Evolutionary conservation across 2,329 filamentous ascomycete genomes (phyloP), one percentile per base, ranked within the genome.

Genomic region (Aplosporella prunicola): DNA sequence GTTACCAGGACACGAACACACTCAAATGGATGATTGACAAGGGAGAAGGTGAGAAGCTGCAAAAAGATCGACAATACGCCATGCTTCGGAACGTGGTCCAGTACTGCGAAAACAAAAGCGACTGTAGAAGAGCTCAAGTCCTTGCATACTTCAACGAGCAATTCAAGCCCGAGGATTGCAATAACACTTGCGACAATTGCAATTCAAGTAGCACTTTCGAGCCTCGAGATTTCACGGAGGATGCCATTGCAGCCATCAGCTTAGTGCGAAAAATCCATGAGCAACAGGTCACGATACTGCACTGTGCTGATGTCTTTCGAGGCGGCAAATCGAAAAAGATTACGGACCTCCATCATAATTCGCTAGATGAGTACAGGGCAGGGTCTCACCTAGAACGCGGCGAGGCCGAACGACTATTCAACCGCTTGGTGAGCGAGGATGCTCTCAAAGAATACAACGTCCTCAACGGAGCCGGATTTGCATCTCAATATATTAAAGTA

Each of bases 91-190:
- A 79, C 24, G 86, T 98, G 42, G 71, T 87, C 1, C 77, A 84
- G 41, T 98, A 83, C 52, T 96, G 88, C 57, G 85, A 95, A 53
- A 95, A 95, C 59, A 74, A 75, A 49, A 79, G 74, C 38, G 86
- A 94, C 49, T 98, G 91, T 56, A 80, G 91, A 44, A 74, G 91
- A 43, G 80, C 82, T 1, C 84, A 93, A 57, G 80, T 98, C 11
- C 74, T 98, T 22, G 75, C 75, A n/a, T 98, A 98, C 59, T 98
- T 98, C 65, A 87, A 82, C 40, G 93, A 98, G 58, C 68, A 69
- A 1, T 98, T 96, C 55, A 65, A 74, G 35, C 67, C 69, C 24
- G 71, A 75, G 9, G 71, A 84, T 35, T 98, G 91, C 60, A 67
- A 76, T 32, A 69, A 73, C 34, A 73, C 71, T 1, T 98, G 91